A percentile compares a stretch with the other conserved stretches of the same genome.
Evolutionary conservation across 495 filamentous ascomycete species (phyloP).

Genomic region (Parathielavia hyrcaniae): DNA sequence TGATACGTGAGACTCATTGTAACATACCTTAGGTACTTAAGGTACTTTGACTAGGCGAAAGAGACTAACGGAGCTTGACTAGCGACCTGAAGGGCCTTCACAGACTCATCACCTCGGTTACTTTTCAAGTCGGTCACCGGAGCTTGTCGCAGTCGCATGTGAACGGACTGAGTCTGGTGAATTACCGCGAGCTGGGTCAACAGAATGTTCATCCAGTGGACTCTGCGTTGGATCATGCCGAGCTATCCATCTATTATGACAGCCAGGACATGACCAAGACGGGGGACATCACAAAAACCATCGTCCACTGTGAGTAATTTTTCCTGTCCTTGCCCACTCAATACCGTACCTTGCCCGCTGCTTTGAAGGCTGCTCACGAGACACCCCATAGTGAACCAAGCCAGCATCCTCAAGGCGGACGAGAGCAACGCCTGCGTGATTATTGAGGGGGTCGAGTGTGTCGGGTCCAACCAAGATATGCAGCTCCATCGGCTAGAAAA

Average conservation of each 20-base stretch:
- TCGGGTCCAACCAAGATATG: constrained; percentile 1
- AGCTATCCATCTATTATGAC: constrained; percentile 10
- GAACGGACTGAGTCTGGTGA: constrained; percentile 1
- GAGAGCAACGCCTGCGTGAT: constrained; percentile 1
- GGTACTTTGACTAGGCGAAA: too few relatives aligned
- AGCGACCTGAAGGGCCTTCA: constrained; percentile 4
- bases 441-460: constrained; percentile 12
- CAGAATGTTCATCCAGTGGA: neutral
- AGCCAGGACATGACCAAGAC: neutral
- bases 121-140: constrained; percentile 3
- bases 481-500: constrained; percentile 1
- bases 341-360: neutral
- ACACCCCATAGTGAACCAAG: neutral
- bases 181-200: constrained; percentile 1
- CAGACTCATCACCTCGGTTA: constrained; percentile 5
- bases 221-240: constrained; percentile 1
- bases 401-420: neutral
- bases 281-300: neutral
- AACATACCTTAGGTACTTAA: too few relatives aligned
- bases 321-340: neutral
- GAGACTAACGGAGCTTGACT: neutral
- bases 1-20: too few relatives aligned
- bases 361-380: too few relatives aligned
- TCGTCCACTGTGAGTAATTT: constrained; percentile 4
- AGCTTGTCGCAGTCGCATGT: neutral